Conservation (phyloP, 352 stramenopile genomes). For the Nothophytophthora sp. region DNA sequence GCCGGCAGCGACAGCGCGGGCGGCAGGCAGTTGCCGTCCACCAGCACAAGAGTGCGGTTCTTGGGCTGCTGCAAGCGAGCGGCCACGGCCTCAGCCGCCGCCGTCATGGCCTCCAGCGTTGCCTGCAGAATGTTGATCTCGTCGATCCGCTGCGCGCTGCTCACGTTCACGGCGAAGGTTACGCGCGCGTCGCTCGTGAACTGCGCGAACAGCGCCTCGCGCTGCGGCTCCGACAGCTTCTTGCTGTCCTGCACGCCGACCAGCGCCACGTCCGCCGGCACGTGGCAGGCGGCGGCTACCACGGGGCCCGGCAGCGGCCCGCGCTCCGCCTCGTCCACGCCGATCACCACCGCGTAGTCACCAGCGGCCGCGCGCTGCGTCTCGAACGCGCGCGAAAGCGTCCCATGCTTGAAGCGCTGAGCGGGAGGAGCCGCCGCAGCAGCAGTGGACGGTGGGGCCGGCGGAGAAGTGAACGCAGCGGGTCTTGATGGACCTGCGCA, state of each 20-base stretch:
- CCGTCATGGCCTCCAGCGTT: conserved; percentile 95
- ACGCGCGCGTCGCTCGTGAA: conserved; percentile 82
- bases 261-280: conserved; percentile 81
- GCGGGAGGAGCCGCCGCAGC: too few relatives aligned
- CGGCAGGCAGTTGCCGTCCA: conserved; percentile 97
- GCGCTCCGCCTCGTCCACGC: conserved; percentile 96
- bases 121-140: conserved; percentile 99
- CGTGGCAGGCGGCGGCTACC: conserved; percentile 72
- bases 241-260: conserved; percentile 95
- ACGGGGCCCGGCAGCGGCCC: conserved; percentile 94
- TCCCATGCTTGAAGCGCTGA: too few relatives aligned
- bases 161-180: conserved; percentile 87
- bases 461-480: too few relatives aligned
- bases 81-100: conserved; percentile 76
- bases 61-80: conserved; percentile 22
- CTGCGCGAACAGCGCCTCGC: conserved; percentile 90
- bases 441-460: too few relatives aligned
- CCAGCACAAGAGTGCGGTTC: conserved; percentile 85
- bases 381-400: conserved; percentile 61
- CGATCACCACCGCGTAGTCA: conserved; percentile 85
- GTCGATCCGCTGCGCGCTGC: conserved; percentile 91
- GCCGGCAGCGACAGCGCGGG: conserved; percentile 83
- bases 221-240: conserved; percentile 93
- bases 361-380: conserved; percentile 46
- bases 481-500: too few relatives aligned